A percentile compares a stretch with the other conserved stretches of the same genome.
Conservation (phyloP, 208 protist species). For the Acanthamoeba lenticulata region DNA sequence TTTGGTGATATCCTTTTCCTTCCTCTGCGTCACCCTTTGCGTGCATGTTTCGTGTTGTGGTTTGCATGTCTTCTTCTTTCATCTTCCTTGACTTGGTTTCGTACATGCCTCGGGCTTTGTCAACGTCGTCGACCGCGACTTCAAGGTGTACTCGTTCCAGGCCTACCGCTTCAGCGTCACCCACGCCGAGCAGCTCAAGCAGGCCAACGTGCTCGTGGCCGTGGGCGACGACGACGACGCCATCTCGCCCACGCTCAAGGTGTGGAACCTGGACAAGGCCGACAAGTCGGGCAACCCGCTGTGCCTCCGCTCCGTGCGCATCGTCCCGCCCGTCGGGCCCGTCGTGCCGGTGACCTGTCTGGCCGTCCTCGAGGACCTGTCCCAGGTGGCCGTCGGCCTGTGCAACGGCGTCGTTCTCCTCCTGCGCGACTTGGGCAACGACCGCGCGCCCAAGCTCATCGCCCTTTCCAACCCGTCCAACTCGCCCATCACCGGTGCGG, state of each 20-base stretch:
- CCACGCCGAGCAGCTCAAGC: slow-evolving; percentile 85
- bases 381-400: slow-evolving; percentile 90
- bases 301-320: slow-evolving; percentile 72
- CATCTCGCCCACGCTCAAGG: slow-evolving; percentile 81
- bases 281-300: slow-evolving; percentile 78
- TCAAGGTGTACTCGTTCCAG: slow-evolving; percentile 84
- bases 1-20: slow-evolving; percentile 85
- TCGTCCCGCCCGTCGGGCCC: background rate
- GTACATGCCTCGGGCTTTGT: slow-evolving; percentile 86
- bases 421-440: slow-evolving; percentile 36
- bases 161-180: slow-evolving; percentile 87
- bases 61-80: background rate
- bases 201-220: slow-evolving; percentile 86
- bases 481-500: slow-evolving; percentile 70
- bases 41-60: background rate
- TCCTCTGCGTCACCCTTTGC: background rate
- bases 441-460: slow-evolving; percentile 32
- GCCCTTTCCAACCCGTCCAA: slow-evolving; percentile 3
- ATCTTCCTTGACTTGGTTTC: slow-evolving; percentile 30
- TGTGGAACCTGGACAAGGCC: slow-evolving; percentile 66
- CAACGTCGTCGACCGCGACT: slow-evolving; percentile 86
- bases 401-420: slow-evolving; percentile 90
- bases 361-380: slow-evolving; percentile 90
- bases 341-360: slow-evolving; percentile 86
- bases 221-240: slow-evolving; percentile 88